phyloP scores from a whole-genome alignment of 495 filamentous ascomycete species.

The Aspergillus leporis region DNA sequence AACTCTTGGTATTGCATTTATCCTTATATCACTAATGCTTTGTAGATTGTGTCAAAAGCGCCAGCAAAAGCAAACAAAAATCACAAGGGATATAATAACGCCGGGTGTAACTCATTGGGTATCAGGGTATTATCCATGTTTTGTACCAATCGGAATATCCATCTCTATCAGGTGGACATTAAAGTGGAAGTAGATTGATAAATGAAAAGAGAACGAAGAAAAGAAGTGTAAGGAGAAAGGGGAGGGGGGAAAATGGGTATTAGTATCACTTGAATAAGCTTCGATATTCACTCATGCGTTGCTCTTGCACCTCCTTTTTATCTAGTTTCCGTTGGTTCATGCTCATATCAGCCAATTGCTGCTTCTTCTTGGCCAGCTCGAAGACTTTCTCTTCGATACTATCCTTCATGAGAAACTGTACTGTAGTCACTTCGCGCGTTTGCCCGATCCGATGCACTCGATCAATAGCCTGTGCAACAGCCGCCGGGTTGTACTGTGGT shows the following conservation, averaged over 20 bases:
- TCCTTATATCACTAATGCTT: constrained; percentile 2
- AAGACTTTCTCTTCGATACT: constrained; percentile 97
- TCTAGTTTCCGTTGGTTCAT: constrained; percentile 72
- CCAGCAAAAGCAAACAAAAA: background rate
- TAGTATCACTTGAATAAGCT: constrained; percentile 70
- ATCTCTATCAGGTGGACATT: background rate
- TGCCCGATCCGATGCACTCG: constrained; percentile 93
- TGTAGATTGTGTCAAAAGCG: background rate
- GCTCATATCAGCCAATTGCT: constrained; percentile 79
- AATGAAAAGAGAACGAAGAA: constrained; percentile 1
- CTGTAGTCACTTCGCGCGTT: constrained; percentile 75
- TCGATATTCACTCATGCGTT: constrained; percentile 76
- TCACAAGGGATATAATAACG: background rate
- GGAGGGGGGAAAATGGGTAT: background rate
- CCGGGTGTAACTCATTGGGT: constrained; percentile 2
- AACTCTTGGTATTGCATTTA: background rate
- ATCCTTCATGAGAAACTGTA: constrained; percentile 81
- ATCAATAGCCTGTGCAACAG: constrained; percentile 91
- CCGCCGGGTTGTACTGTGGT: constrained; percentile 94
- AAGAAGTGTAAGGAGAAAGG: background rate
- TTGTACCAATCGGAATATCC: background rate
- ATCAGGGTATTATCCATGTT: constrained; percentile 7
- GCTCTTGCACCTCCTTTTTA: constrained; percentile 72
- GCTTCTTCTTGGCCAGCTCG: constrained; percentile 85
- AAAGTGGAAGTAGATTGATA: constrained; percentile 5